These are phyloP conservation scores for Herpetospermum pedunculosum DNA, from an alignment of 306 rosid genomes.

Conservation along the genomic window DNA sequence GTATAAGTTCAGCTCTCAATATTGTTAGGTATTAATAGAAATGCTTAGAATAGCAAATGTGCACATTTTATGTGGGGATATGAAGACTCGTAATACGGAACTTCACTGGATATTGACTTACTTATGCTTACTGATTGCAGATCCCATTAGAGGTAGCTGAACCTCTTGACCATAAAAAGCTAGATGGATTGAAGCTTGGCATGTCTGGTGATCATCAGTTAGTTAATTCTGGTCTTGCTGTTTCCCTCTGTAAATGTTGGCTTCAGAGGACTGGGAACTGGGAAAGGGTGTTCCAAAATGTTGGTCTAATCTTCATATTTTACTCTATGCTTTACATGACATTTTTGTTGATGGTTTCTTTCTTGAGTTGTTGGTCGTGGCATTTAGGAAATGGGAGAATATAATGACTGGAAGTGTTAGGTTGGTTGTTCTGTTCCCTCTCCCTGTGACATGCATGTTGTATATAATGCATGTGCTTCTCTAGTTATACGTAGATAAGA, in stretches of 20 bases:
- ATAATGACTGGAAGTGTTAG: neutral
- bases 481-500: neutral
- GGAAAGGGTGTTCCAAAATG: constrained; percentile 36
- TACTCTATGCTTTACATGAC: neutral
- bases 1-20: neutral
- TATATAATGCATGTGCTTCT: neutral
- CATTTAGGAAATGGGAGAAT: neutral
- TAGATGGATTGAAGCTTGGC: constrained; percentile 46
- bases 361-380: constrained; percentile 6
- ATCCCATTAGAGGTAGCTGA: constrained; percentile 39
- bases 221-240: constrained; percentile 66
- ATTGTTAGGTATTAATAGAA: neutral
- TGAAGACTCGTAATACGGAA: neutral
- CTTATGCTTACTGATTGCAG: constrained; percentile 29
- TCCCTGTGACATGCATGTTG: neutral
- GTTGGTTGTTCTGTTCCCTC: neutral
- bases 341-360: neutral
- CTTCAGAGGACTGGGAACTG: constrained; percentile 70
- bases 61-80: constrained; percentile 1
- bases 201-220: constrained; percentile 67
- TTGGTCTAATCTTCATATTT: constrained; percentile 15
- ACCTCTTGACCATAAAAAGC: constrained; percentile 32
- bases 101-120: neutral
- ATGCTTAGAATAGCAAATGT: neutral
- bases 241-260: constrained; percentile 72